phyloP scores from a whole-genome alignment of 305 asterid species.

The Fraxinus paxiana region DNA sequence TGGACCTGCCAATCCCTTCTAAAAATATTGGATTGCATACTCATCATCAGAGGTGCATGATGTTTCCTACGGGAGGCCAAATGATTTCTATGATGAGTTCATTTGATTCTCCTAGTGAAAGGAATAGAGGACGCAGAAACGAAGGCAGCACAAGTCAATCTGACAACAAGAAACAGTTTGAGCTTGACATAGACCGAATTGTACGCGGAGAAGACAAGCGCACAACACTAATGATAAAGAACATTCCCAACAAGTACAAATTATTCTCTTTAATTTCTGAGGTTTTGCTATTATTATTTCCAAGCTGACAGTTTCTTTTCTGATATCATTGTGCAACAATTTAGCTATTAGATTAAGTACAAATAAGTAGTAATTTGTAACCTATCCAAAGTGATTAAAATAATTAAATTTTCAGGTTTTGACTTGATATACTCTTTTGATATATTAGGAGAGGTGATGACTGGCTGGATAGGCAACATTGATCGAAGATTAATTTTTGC shows the following conservation, averaged over 20 bases:
- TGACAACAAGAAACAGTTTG: constrained; percentile 93
- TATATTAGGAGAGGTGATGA: constrained; percentile 4
- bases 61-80: constrained; percentile 88
- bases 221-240: constrained; percentile 97
- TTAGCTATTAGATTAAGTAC: not conserved
- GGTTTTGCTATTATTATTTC: not conserved
- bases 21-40: constrained; percentile 66
- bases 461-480: not conserved
- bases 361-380: constrained; percentile 1
- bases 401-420: not conserved
- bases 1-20: constrained; percentile 66
- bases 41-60: constrained; percentile 78
- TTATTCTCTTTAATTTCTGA: constrained; percentile 7
- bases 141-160: constrained; percentile 63
- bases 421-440: not conserved
- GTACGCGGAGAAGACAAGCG: constrained; percentile 90
- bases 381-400: not conserved
- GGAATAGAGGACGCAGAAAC: constrained; percentile 66
- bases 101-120: constrained; percentile 83
- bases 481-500: not conserved
- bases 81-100: constrained; percentile 77
- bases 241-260: constrained; percentile 95
- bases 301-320: constrained; percentile 9
- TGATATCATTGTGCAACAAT: not conserved
- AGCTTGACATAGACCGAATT: constrained; percentile 88